Base-by-base conservation (phyloP, 306 rosid species). In the Prunus campanulata region DNA sequence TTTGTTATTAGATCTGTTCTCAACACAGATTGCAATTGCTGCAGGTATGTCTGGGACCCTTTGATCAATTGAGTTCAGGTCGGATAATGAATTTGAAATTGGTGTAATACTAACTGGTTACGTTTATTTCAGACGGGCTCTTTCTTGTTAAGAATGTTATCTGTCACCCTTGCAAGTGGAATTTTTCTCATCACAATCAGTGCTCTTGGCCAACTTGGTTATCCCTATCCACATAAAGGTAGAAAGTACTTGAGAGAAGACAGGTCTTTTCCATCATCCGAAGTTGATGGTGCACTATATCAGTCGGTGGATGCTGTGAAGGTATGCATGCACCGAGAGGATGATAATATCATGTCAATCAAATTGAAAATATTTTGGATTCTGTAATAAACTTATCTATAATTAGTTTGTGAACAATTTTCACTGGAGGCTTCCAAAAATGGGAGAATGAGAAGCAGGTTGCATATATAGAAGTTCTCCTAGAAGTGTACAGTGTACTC, bases 121-220 rank as follows among this genome's bases (percentile, higher is more conserved):
- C 11, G 3, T 83, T 66, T 79, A 50, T 83, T 77, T 73, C 85
- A 91, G 98, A 87, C 85, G 72, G 85, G 77, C 73, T 87, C 86
- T 64, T 57, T 81, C 19, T 79, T 88, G 32, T 79, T 79, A 64
- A 88, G 82, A 80, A 74, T 86, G 66, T 61, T 92, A 55, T 86
- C 96, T 63, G 83, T 83, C 70, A 65, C 83, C 73, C 77, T 90
- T 81, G 93, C 88, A 64, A 88, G 85, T 80, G 98, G 95, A 71
- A 71, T 90, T 88, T 87, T 92, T 81, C 88, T 94, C 50, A 80
- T 84, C n/a, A 80, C 90, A 68, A 72, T 92, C 73, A 80, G 85
- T 83, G 93, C 88, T 74, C 62, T 94, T 29, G 82, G 90, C 74
- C 95, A 83, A 82, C 75, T 86, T 60, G 71, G 77, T 83, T 77